Evolutionary conservation across 306 rosid genomes (phyloP).

Genomic region (Styphnolobium japonicum): DNA sequence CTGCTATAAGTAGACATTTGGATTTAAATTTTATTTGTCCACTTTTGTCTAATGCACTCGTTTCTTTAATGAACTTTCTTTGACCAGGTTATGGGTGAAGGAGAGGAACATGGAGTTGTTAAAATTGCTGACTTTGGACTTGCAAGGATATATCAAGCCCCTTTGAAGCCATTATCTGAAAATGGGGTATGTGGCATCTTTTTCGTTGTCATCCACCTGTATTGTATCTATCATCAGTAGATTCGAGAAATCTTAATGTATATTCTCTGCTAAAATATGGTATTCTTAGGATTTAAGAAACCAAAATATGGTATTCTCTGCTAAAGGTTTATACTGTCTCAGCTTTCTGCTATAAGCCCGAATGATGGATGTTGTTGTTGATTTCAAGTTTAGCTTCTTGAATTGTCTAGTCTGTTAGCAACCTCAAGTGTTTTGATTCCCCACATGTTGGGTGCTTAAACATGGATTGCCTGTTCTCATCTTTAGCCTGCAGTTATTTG

Average conservation of each 20-base stretch:
- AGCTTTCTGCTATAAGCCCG: conserved; percentile 19
- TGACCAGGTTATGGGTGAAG: conserved; percentile 91
- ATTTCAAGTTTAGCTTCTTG: conserved; percentile 18
- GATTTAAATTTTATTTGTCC: not conserved
- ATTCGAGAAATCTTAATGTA: not conserved
- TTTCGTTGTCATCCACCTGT: not conserved
- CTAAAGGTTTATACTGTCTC: not conserved
- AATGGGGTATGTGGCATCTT: conserved; percentile 68
- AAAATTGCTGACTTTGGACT: conserved; percentile 99
- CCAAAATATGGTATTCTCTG: not conserved
- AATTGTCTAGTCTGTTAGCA: not conserved
- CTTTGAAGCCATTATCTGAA: conserved; percentile 68
- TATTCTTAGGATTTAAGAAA: not conserved
- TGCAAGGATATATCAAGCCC: conserved; percentile 96
- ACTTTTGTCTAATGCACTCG: not conserved
- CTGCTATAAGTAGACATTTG: not conserved
- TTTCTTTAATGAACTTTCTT: conserved; percentile 15
- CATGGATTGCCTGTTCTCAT: not conserved
- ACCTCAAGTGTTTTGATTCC: conserved; percentile 1
- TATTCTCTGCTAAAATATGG: not conserved
- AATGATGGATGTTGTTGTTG: conserved; percentile 15
- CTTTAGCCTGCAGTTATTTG: conserved; percentile 1
- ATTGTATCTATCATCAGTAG: not conserved
- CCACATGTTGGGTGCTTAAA: not conserved
- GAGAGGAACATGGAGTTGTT: conserved; percentile 86